These are phyloP conservation scores for Lachnellula hyalina DNA, from an alignment of 2,329 filamentous ascomycete species.

Conservation along the genomic window DNA sequence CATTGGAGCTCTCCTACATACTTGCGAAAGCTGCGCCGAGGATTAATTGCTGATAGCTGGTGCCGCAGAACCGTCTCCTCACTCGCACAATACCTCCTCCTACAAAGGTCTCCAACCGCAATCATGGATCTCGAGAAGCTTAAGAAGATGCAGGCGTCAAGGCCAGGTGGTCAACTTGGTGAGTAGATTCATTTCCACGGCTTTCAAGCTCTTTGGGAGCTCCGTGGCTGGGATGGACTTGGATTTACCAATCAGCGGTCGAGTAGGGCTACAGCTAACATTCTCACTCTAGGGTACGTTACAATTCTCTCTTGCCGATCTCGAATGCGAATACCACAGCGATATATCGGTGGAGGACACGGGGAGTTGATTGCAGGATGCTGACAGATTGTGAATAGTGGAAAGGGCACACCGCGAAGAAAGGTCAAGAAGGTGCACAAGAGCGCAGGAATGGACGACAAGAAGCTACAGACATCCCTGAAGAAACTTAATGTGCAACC, in stretches of 20 bases:
- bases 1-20: not conserved
- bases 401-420: constrained; percentile 96
- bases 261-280: constrained; percentile 12
- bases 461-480: constrained; percentile 94
- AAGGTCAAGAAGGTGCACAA: constrained; percentile 98
- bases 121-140: constrained; percentile 63
- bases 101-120: constrained; percentile 33
- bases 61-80: constrained; percentile 6
- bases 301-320: constrained; percentile 1
- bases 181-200: constrained; percentile 3
- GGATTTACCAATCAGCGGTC: not conserved
- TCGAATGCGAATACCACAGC: not conserved
- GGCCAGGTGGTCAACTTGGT: constrained; percentile 38
- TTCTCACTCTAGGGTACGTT: constrained; percentile 20
- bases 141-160: constrained; percentile 59
- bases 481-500: constrained; percentile 99
- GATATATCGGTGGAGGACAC: constrained; percentile 1
- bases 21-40: not conserved
- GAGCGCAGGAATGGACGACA: constrained; percentile 91
- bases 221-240: not conserved
- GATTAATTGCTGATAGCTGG: constrained; percentile 1
- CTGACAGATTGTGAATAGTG: constrained; percentile 44
- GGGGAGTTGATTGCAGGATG: constrained; percentile 10
- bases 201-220: not conserved
- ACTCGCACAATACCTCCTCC: constrained; percentile 11